Base-by-base conservation (phyloP, 176 grass and related monocot genomes). In the Carex pumila region DNA sequence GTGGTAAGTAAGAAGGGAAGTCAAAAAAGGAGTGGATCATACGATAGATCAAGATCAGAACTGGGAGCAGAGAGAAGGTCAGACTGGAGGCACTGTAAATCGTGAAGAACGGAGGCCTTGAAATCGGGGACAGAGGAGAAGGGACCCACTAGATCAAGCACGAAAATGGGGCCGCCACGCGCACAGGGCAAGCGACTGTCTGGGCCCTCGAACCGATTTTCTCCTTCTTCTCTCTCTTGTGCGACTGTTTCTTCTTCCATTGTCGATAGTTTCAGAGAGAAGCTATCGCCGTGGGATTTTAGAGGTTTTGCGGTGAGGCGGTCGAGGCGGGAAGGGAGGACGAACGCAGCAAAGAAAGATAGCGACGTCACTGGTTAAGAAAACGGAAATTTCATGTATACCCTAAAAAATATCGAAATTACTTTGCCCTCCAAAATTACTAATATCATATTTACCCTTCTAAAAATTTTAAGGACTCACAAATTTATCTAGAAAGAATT, bases 101-200 rank as follows among this genome's bases (percentile, higher is more conserved):
- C 91, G 39, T 53, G 19, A 41, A 93, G 85, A 60, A 88, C 45
- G 83, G 89, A 84, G 82, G 89, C 86, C 82, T 83, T 90, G 85
- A 98, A 98, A 71, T 79, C 89, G 25, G 89, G 74, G 65, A 86
- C 86, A 37, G 86, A 93, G 76, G 80, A 88, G 49, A 89, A 32
- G 41, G 89, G 91, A 11, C 95, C 86, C 43, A 93, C 86, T 85
- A 95, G 72, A 56, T 79, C 89, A 49, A 92, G 91, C 19, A 86
- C 79, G 76, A 92, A 98, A 80, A 98, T 86, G 39, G 92, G 95
- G 0, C 95, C 95, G 30, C 92, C 95, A 8, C 86, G 87, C 2
- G 95, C 92, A 21, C 94, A 98, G 29, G 86, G 89, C 54, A 87
- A 58, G 34, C 82, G 39, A 58, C 43, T 85, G 18, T 55, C 32